A percentile compares a stretch with the other conserved stretches of the same genome.
Evolutionary conservation across 768 basidiomycete species (phyloP).

Genomic region (Suillus brevipes): DNA sequence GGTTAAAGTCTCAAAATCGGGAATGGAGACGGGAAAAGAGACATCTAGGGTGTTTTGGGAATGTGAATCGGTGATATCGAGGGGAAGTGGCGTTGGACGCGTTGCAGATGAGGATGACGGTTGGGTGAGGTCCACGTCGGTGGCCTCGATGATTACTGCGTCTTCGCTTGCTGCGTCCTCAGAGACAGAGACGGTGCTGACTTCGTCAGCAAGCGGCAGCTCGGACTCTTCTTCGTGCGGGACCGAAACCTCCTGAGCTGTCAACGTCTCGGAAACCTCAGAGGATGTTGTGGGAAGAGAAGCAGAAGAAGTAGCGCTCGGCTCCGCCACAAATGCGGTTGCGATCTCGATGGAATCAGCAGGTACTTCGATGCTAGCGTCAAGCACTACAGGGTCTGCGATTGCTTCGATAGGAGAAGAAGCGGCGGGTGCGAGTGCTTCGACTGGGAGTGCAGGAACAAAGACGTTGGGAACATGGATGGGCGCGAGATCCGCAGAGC

Average conservation of each 20-base stretch:
- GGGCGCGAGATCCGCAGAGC: not conserved
- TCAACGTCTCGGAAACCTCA: not conserved
- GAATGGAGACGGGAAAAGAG: not conserved
- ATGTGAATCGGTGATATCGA: not conserved
- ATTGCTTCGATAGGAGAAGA: not conserved
- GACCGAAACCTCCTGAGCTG: not conserved
- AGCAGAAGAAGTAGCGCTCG: slow-evolving; percentile 5
- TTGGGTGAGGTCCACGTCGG: not conserved
- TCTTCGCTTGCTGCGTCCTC: not conserved
- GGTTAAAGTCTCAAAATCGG: not conserved
- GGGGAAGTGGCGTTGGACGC: not conserved
- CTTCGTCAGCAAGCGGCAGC: not conserved
- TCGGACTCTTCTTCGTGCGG: not conserved
- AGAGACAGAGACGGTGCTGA: too few relatives aligned
- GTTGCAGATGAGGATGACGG: not conserved
- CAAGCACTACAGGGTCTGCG: slow-evolving; percentile 11
- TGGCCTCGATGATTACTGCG: not conserved
- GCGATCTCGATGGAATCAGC: not conserved
- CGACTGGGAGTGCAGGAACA: not conserved
- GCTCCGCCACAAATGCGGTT: slow-evolving; percentile 2
- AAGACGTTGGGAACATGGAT: not conserved
- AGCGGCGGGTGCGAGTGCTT: slow-evolving; percentile 1
- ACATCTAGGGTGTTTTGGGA: not conserved
- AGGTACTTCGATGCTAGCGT: slow-evolving; percentile 1
- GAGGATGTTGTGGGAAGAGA: not conserved